Evolutionary conservation across 2,329 filamentous ascomycete genomes (phyloP), one percentile per base, ranked within the genome.

Genomic region (Elsinoe australis): DNA sequence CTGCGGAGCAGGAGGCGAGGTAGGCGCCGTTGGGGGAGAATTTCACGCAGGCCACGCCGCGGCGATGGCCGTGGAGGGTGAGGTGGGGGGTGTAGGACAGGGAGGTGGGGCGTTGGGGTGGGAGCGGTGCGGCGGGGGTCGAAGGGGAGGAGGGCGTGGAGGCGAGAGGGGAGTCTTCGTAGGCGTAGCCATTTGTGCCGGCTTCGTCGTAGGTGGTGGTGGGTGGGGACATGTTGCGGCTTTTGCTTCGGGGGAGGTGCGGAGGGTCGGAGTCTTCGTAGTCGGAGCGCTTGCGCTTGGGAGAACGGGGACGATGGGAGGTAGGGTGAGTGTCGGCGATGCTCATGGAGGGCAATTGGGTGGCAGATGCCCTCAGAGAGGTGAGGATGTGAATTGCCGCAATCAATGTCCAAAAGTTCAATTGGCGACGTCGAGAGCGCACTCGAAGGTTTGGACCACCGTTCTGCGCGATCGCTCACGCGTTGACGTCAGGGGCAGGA

Each of bases 11-110:
- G 53, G 85, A 92, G 15, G 92, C 92, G 55, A 98, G 86, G 80
- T 85, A 92, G 24, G 78, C 77, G 4, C 88, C 87, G 67, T 95
- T 83, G 0, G 90, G 92, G 1, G 89, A 95, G 67, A 95, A 94
- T 58, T 85, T 85, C 41, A 94, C 87, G 47, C 87, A 82, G 2
- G 89, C 85, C 1, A 96, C 79, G 17, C 86, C 82, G 52, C 82
- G 80, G 42, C 78, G 74, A 68, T 96, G 90, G 2, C 88, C 89
- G 52, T 74, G 77, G 15, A 95, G 74, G 15, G 83, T 75, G 54
- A 89, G 76, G 47, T 80, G 78, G 26, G 80, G 76, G 33, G 71
- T 75, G 68, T 88, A 94, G 61, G 83, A 74, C 12, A 88, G 75
- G 15, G 34, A 39, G 3, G 22, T 33, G 3, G 48, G 50, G 9